Conservation (phyloP, 2,329 filamentous ascomycete genomes). For the Penicillium sp. region DNA sequence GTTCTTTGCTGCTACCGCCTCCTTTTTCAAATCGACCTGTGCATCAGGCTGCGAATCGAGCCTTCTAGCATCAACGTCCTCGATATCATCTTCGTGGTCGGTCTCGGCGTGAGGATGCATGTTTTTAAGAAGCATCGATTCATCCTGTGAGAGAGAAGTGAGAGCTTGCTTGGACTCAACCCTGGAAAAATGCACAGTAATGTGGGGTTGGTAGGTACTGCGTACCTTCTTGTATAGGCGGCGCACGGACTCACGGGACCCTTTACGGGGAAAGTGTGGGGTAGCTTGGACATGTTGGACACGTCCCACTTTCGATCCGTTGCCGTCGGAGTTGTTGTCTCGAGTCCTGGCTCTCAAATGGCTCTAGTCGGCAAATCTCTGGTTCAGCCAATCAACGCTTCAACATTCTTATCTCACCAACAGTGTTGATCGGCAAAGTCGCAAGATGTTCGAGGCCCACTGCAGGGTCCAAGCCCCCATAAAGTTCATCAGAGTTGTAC, state of each 20-base stretch:
- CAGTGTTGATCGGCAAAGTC: constrained; percentile 5
- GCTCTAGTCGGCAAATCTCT: not conserved
- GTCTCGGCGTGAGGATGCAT: not conserved
- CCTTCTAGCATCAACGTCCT: not conserved
- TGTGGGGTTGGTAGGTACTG: not conserved
- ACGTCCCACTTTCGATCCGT: not conserved
- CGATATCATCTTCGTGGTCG: not conserved
- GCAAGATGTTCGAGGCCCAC: constrained; percentile 4
- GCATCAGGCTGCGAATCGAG: not conserved
- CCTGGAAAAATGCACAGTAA: not conserved
- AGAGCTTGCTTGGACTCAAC: not conserved
- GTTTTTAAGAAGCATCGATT: not conserved
- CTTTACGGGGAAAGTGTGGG: constrained; percentile 1
- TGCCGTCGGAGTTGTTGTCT: not conserved
- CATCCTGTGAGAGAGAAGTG: not conserved
- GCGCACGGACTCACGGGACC: not conserved
- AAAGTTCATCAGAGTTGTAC: constrained; percentile 8
- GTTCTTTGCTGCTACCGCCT: not conserved
- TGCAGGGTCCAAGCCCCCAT: constrained; percentile 4
- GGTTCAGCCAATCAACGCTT: not conserved
- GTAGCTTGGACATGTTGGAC: not conserved
- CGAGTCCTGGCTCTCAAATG: not conserved
- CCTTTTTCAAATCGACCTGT: not conserved
- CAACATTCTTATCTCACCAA: not conserved
- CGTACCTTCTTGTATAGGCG: not conserved